Conservation (phyloP, 441 rosid genomes). For the Lepidium campestre region DNA sequence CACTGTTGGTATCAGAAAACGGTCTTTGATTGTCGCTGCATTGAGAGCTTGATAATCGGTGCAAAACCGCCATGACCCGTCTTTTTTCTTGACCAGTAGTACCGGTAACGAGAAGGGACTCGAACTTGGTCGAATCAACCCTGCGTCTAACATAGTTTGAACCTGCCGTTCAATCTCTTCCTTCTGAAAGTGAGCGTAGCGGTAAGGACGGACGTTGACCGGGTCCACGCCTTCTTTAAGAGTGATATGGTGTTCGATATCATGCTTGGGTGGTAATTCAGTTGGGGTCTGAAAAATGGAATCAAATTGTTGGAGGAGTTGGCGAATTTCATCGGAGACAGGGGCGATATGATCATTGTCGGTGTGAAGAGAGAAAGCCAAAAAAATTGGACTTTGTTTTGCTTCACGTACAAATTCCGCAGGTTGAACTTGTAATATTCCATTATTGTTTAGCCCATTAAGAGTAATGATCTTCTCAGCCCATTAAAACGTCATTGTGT, state of each 20-base stretch:
- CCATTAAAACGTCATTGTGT: too few species aligned
- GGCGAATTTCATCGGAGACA: too few species aligned
- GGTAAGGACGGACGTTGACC: not conserved
- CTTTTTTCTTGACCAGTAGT: not conserved
- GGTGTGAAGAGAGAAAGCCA: too few species aligned
- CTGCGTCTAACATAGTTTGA: rapidly evolving
- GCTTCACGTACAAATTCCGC: too few species aligned
- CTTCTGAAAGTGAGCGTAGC: not conserved
- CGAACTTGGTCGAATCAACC: not conserved
- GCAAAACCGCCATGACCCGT: not conserved
- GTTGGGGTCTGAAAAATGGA: too few species aligned
- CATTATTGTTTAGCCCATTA: too few species aligned
- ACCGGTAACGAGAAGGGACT: not conserved
- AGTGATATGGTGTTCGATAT: not conserved
- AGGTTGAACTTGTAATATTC: too few species aligned
- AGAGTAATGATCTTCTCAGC: too few species aligned
- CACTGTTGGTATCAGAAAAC: not conserved
- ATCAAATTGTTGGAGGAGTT: too few species aligned
- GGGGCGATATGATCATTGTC: too few species aligned
- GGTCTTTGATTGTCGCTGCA: rapidly evolving
- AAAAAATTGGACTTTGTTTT: too few species aligned
- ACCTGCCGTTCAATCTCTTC: not conserved
- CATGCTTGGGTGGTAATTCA: not conserved
- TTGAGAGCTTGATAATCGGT: not conserved
- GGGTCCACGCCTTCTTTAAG: not conserved